Evolutionary conservation across 2,329 filamentous ascomycete species (phyloP).

Genomic region (Cordyceps javanica): DNA sequence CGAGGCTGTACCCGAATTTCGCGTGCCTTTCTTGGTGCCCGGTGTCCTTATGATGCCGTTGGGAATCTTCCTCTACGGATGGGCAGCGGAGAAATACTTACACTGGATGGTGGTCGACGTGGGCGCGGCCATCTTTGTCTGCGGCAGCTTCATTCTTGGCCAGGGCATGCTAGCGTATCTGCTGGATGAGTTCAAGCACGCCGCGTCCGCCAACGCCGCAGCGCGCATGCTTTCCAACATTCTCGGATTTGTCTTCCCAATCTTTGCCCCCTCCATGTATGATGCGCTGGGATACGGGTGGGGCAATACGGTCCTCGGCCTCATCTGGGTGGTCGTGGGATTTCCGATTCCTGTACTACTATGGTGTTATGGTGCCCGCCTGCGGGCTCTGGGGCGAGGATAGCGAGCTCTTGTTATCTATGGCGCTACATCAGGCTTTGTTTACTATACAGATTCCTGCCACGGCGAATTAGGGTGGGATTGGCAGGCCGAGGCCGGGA

Average conservation of each 20-base stretch:
- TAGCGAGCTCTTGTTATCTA: too few species aligned
- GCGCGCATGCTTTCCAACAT: slow-evolving; percentile 16
- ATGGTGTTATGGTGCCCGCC: background rate
- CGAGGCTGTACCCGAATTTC: slow-evolving; percentile 34
- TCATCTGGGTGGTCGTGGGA: background rate
- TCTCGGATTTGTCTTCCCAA: slow-evolving; percentile 16
- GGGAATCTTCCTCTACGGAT: slow-evolving; percentile 34
- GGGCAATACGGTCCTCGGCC: slow-evolving; percentile 7
- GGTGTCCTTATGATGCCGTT: slow-evolving; percentile 37
- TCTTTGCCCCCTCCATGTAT: slow-evolving; percentile 18
- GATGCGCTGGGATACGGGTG: slow-evolving; percentile 17
- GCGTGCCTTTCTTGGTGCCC: slow-evolving; percentile 46
- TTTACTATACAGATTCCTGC: too few species aligned
- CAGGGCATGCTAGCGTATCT: slow-evolving; percentile 47
- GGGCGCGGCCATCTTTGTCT: slow-evolving; percentile 45
- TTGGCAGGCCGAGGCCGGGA: too few species aligned
- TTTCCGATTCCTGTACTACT: background rate
- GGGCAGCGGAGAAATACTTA: slow-evolving; percentile 40
- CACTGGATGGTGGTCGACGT: slow-evolving; percentile 55
- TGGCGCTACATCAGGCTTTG: too few species aligned
- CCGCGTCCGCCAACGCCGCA: slow-evolving; percentile 17
- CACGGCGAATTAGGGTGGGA: too few species aligned
- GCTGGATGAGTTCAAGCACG: slow-evolving; percentile 16
- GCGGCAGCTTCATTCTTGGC: slow-evolving; percentile 46
- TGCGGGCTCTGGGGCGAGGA: background rate